A percentile compares a stretch with the other conserved stretches of the same genome.
phyloP scores from a whole-genome alignment of 2,329 filamentous ascomycete genomes.

The Colletotrichum zoysiae region DNA sequence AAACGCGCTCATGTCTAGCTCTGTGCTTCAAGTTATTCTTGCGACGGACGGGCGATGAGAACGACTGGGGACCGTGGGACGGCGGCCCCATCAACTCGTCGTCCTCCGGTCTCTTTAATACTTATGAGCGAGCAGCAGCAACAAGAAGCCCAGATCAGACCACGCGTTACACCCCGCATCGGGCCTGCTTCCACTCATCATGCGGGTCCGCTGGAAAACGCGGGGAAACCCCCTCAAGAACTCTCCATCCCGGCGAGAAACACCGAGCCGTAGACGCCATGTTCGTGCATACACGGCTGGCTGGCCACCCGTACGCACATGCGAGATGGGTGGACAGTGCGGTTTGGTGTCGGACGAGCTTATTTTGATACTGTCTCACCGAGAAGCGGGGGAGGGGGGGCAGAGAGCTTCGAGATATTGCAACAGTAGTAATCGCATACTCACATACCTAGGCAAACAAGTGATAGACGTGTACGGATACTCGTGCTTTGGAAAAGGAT shows the following conservation, averaged over 20 bases:
- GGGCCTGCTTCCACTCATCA: not conserved
- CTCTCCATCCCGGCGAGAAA: not conserved
- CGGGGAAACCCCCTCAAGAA: constrained; percentile 1
- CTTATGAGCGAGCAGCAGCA: not conserved
- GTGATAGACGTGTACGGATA: not conserved
- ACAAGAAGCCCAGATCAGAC: not conserved
- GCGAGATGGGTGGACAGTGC: not conserved
- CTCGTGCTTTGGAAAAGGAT: constrained; percentile 10
- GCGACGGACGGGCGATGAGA: rapidly evolving
- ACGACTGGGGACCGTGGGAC: not conserved
- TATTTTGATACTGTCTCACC: not conserved
- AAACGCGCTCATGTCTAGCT: constrained; percentile 25
- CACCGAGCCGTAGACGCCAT: not conserved
- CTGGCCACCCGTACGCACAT: not conserved
- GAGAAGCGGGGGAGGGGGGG: not conserved
- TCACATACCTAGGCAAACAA: too few relatives aligned
- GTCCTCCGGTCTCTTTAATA: not conserved
- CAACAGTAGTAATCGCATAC: too few relatives aligned
- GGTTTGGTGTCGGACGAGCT: not conserved
- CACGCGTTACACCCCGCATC: constrained; percentile 12
- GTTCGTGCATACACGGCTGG: not conserved
- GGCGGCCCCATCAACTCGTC: not conserved
- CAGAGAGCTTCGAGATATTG: constrained; percentile 12
- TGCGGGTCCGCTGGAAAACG: not conserved
- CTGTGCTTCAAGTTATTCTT: too few relatives aligned